These are phyloP conservation scores for Russula foetens DNA, from an alignment of 768 basidiomycete genomes.

Conservation along the genomic window DNA sequence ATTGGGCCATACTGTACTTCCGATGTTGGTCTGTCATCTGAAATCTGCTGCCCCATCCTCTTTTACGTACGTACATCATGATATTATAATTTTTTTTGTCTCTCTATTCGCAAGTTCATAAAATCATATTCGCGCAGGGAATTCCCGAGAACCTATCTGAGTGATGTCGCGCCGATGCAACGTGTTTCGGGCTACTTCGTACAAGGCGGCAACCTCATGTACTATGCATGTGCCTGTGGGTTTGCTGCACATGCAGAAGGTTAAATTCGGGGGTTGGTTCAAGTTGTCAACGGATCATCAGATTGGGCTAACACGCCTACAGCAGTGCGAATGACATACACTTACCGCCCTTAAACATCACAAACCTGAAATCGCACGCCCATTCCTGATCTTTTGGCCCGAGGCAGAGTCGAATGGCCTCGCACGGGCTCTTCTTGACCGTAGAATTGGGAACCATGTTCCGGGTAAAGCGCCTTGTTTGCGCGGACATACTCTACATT, in stretches of 20 bases:
- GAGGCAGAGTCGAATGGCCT: conserved; percentile 56
- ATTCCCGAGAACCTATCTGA: not conserved
- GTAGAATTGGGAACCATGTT: conserved; percentile 43
- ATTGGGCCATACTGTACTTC: too few relatives aligned
- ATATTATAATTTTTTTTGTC: conserved; percentile 2
- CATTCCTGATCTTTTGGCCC: conserved; percentile 54
- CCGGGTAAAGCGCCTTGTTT: conserved; percentile 61
- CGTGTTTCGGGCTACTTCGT: not conserved
- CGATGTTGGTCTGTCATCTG: too few relatives aligned
- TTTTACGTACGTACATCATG: conserved; percentile 1
- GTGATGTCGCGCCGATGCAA: not conserved
- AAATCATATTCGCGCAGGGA: not conserved
- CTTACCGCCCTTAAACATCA: conserved; percentile 37
- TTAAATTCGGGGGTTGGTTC: conserved; percentile 7
- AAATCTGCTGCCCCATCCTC: not conserved
- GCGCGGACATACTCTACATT: conserved; percentile 43
- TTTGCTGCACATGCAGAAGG: not conserved
- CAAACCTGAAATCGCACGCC: conserved; percentile 80
- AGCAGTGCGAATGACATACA: conserved; percentile 1
- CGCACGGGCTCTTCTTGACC: conserved; percentile 40
- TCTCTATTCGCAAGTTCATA: not conserved
- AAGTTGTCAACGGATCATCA: not conserved
- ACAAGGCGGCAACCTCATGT: conserved; percentile 10
- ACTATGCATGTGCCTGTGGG: conserved; percentile 1
- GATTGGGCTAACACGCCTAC: not conserved